Evolutionary conservation across 2,329 filamentous ascomycete genomes (phyloP).

Genomic region (Hymenotorrendiella dingleyae): DNA sequence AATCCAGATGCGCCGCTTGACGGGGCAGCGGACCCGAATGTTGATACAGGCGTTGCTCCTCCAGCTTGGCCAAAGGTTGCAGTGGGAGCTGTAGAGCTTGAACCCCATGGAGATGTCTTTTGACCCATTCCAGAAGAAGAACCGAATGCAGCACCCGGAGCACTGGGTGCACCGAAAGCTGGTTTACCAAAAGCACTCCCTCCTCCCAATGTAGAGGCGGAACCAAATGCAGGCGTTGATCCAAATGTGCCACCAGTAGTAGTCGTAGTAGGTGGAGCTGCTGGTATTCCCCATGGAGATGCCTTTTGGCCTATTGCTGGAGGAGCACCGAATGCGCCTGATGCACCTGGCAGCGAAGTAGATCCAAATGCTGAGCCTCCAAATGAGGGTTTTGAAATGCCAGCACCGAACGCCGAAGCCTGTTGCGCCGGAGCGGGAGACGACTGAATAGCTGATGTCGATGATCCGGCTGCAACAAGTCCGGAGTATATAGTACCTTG

Average conservation of each 20-base stretch:
- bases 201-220: constrained; percentile 30
- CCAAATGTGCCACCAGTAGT: constrained; percentile 43
- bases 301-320: constrained; percentile 43
- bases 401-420: constrained; percentile 28
- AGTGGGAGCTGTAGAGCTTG: constrained; percentile 29
- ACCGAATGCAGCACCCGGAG: constrained; percentile 16
- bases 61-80: constrained; percentile 49
- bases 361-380: constrained; percentile 28
- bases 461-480: constrained; percentile 42
- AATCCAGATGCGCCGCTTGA: constrained; percentile 38
- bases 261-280: constrained; percentile 29
- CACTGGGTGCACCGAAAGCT: constrained; percentile 16
- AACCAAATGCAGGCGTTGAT: constrained; percentile 36
- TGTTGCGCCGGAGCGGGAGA: constrained; percentile 20
- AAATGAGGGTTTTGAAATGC: constrained; percentile 30
- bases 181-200: constrained; percentile 15
- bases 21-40: constrained; percentile 28
- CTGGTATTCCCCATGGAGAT: constrained; percentile 44
- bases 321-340: constrained; percentile 30
- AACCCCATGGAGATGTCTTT: constrained; percentile 49
- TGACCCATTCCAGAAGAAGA: constrained; percentile 37
- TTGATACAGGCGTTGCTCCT: constrained; percentile 37
- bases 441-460: constrained; percentile 12
- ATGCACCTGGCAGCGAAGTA: constrained; percentile 35
- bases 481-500: constrained; percentile 68